These are phyloP conservation scores for Fusarium transvaalense DNA, from an alignment of 2,329 filamentous ascomycete species.

Conservation along the genomic window DNA sequence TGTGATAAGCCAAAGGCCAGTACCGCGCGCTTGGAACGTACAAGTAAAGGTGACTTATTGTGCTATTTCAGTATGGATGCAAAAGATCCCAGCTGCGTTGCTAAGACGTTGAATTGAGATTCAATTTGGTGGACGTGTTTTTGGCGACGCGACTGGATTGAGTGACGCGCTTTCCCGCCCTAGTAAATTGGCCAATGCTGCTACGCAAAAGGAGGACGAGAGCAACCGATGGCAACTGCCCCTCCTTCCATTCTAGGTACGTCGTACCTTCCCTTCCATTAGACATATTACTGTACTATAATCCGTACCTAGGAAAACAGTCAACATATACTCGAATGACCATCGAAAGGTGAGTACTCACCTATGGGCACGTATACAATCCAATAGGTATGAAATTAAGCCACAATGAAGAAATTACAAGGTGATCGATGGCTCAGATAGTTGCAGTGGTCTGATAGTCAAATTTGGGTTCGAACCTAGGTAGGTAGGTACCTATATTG, in stretches of 20 bases:
- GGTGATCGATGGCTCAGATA: neutral
- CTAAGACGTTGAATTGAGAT: conserved; percentile 35
- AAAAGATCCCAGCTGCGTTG: conserved; percentile 16
- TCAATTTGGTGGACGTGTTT: conserved; percentile 48
- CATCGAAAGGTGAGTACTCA: neutral
- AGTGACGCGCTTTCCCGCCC: conserved; percentile 43
- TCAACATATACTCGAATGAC: neutral
- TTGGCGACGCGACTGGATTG: conserved; percentile 46
- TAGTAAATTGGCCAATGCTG: conserved; percentile 32
- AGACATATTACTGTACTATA: neutral
- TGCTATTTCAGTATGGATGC: conserved; percentile 19
- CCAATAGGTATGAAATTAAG: neutral
- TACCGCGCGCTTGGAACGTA: conserved; percentile 3
- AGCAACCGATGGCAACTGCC: conserved; percentile 13
- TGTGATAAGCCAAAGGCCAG: neutral
- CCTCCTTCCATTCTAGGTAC: conserved; percentile 34
- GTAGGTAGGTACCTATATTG: neutral
- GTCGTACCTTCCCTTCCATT: neutral
- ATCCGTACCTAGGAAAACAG: neutral
- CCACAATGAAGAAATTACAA: neutral
- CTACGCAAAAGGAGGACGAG: neutral
- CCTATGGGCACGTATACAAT: neutral
- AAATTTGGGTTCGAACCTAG: neutral
- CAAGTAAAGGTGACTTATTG: conserved; percentile 11
- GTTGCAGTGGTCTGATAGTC: neutral